Evolutionary conservation across 2,329 filamentous ascomycete species (phyloP), one percentile per base, ranked within the genome.

Genomic region (Massarina eburnea): DNA sequence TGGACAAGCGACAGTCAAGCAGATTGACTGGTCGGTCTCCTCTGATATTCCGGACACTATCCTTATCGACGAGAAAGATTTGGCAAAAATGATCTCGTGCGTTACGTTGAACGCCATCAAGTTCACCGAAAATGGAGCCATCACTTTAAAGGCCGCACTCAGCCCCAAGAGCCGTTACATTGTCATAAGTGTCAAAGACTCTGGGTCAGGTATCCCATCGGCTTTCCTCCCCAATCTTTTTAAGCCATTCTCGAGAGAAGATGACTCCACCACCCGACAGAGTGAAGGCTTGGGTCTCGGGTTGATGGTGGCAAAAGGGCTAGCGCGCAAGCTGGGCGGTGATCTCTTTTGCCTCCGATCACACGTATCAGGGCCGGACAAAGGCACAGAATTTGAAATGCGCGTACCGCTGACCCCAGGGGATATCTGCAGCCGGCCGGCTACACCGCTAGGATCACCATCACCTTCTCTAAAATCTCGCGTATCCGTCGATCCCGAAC

Each of bases 261-360:
- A 89, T 62, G 78, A 82, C 40, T 86, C 84, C 1, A 80, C 83
- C 12, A 87, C 83, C 6, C 76, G 85, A 34, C 79, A 80, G 49
- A 84, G 80, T 60, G 85, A 89, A 64, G 85, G 85, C 1, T 73
- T 88, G 3, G 85, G 85, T 0, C 72, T 89, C 6, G 85, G 85
- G 21, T 71, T 89, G 9, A 76, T 88, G 59, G 85, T 88, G n/a
- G 85, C 85, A 1, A 88, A 88, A 67, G 84, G 84, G 3, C 74
- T 88, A 36, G 82, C 85, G 4, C 76, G 85, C 43, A 85, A 84
- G 61, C 78, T 88, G 45, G 83, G 84, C 20, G 85, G 85, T 14
- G 85, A 88, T 65, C 71, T 89, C 17, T 77, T 80, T 41, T 82
- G 85, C 54, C 76, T 83, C 33, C 76, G 79, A 39, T 86, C 85